phyloP scores from a whole-genome alignment of 164 flowering plant species.

The Macadamia integrifolia region DNA sequence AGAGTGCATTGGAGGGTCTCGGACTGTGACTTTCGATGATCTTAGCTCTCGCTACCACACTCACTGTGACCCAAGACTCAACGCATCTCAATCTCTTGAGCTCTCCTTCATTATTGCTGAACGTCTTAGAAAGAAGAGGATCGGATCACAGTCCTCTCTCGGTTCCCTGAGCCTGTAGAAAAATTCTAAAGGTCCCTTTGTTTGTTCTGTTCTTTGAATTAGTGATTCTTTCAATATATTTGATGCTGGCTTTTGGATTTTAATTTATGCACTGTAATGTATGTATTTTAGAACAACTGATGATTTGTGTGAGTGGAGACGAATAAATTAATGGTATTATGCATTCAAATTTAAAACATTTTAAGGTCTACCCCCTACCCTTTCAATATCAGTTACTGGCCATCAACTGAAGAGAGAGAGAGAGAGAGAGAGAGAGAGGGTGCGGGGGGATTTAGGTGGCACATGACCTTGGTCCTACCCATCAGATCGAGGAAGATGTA shows the following conservation, averaged over 20 bases:
- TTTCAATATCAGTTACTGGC: too few relatives aligned
- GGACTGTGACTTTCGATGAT: slow-evolving; percentile 83
- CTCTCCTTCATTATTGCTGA: slow-evolving; percentile 89
- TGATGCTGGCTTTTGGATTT: not conserved
- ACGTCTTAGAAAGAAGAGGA: slow-evolving; percentile 72
- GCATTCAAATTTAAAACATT: too few relatives aligned
- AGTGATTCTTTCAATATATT: not conserved
- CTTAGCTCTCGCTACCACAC: slow-evolving; percentile 88
- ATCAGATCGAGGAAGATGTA: too few relatives aligned
- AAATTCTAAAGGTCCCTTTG: not conserved
- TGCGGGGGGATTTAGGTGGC: too few relatives aligned
- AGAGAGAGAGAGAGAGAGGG: too few relatives aligned
- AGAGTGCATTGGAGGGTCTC: slow-evolving; percentile 89
- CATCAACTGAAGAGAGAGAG: too few relatives aligned
- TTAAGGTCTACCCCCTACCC: too few relatives aligned
- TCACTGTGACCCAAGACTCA: slow-evolving; percentile 91
- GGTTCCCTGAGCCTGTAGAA: slow-evolving; percentile 28
- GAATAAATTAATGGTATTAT: not conserved
- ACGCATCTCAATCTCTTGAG: slow-evolving; percentile 92
- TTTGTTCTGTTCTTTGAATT: slow-evolving; percentile 9
- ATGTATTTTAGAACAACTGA: not conserved
- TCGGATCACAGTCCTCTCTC: slow-evolving; percentile 31
- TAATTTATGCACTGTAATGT: not conserved
- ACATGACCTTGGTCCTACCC: too few relatives aligned
- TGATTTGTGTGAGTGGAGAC: not conserved